phyloP scores from a whole-genome alignment of 192 early-diverging fungal species.

The Haplosporangium gracile region DNA sequence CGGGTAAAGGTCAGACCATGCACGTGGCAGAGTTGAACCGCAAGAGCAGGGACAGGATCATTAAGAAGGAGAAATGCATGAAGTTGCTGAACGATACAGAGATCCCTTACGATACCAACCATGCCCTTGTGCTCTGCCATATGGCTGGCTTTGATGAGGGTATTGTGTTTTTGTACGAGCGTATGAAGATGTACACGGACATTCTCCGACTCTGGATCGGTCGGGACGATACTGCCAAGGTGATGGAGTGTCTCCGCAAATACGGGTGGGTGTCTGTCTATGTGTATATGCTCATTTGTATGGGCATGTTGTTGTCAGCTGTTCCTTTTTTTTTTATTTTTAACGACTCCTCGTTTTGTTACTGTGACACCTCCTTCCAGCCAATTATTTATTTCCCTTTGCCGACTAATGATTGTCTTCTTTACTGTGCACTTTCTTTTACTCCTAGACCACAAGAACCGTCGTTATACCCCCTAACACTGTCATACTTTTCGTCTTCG shows the following conservation, averaged over 20 bases:
- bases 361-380: neutral
- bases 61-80: slow-evolving; percentile 73
- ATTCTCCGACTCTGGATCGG: slow-evolving; percentile 81
- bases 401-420: neutral
- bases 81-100: slow-evolving; percentile 76
- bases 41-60: slow-evolving; percentile 47
- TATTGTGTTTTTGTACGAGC: slow-evolving; percentile 89
- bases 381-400: neutral
- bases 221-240: slow-evolving; percentile 72
- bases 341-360: neutral
- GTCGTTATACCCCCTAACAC: slow-evolving; percentile 74
- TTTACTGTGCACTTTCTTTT: slow-evolving; percentile 4
- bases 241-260: slow-evolving; percentile 71
- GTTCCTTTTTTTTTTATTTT: neutral
- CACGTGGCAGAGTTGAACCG: slow-evolving; percentile 48
- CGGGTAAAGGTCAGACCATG: slow-evolving; percentile 27
- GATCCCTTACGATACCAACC: slow-evolving; percentile 86
- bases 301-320: neutral
- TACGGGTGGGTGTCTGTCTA: slow-evolving; percentile 64
- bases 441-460: slow-evolving; percentile 68
- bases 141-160: slow-evolving; percentile 88
- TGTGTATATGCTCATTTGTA: neutral
- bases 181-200: slow-evolving; percentile 81
- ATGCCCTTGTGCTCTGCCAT: slow-evolving; percentile 93
- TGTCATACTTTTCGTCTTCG: slow-evolving; percentile 82